phyloP scores from a whole-genome alignment of 2,329 filamentous ascomycete species.

The Botrytis squamosa region DNA sequence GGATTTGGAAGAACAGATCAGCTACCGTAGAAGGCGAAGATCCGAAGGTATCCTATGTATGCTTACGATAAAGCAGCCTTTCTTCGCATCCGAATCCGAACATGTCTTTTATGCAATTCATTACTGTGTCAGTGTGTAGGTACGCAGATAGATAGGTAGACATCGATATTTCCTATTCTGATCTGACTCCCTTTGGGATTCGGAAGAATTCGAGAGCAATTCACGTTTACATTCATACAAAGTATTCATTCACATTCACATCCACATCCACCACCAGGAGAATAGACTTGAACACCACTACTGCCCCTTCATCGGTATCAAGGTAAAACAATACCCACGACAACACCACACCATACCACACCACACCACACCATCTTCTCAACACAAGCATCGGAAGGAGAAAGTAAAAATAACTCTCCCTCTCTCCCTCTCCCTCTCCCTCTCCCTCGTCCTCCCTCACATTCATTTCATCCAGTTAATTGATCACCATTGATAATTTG shows the following conservation, averaged over 20 bases:
- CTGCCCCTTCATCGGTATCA: not conserved
- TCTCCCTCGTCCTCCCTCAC: not conserved
- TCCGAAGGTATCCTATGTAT: not conserved
- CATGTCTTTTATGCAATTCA: not conserved
- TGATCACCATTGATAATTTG: slow-evolving; percentile 1
- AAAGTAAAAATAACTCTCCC: slow-evolving; percentile 8
- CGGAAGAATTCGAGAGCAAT: not conserved
- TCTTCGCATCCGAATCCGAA: not conserved
- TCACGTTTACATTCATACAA: not conserved
- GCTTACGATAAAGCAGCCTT: not conserved
- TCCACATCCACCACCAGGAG: not conserved
- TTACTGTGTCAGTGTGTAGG: not conserved
- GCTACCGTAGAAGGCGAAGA: not conserved
- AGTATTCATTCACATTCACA: not conserved
- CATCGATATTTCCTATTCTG: not conserved
- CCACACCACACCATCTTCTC: not conserved
- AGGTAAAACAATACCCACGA: not conserved
- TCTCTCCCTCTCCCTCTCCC: not conserved
- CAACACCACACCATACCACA: not conserved
- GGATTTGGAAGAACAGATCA: not conserved
- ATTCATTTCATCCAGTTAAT: not conserved
- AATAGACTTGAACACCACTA: not conserved
- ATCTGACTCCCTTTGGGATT: not conserved
- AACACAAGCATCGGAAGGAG: not conserved
- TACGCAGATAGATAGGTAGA: too few species aligned